Evolutionary conservation across 2,329 filamentous ascomycete species (phyloP).

Genomic region (Fusarium bactridioides): DNA sequence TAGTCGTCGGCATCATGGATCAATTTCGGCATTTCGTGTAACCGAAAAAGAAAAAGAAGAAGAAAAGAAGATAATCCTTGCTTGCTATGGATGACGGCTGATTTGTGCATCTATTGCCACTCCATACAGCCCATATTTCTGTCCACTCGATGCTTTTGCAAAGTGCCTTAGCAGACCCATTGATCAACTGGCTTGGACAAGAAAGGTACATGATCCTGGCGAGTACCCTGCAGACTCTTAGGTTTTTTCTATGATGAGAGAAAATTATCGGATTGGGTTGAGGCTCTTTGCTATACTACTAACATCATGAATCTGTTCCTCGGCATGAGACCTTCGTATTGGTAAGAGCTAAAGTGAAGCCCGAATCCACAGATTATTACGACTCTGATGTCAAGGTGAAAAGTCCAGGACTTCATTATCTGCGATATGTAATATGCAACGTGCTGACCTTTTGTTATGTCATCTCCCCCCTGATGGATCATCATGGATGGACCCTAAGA

Average conservation of each 20-base stretch:
- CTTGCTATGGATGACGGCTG: not conserved
- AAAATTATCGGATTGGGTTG: not conserved
- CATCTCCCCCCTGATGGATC: conserved; percentile 12
- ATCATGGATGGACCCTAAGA: conserved; percentile 13
- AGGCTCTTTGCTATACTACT: not conserved
- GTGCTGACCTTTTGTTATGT: conserved; percentile 18
- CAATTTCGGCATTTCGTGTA: conserved; percentile 10
- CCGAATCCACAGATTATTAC: not conserved
- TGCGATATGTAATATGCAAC: not conserved
- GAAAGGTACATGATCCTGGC: conserved; percentile 9
- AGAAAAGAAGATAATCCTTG: conserved; percentile 5
- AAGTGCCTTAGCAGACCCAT: conserved; percentile 5
- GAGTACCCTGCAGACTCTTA: conserved; percentile 5
- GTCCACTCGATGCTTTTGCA: not conserved
- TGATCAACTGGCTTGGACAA: conserved; percentile 17
- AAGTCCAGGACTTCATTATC: not conserved
- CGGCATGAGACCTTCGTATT: not conserved
- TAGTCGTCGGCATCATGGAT: not conserved
- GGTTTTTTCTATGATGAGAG: not conserved
- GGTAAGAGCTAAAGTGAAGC: not conserved
- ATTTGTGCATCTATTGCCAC: conserved; percentile 6
- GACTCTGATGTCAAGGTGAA: not conserved
- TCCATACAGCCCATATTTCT: conserved; percentile 1
- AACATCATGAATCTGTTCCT: not conserved
- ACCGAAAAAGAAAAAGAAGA: not conserved